These are phyloP conservation scores for Russula earlei DNA, from an alignment of 768 basidiomycete genomes.

Conservation along the genomic window DNA sequence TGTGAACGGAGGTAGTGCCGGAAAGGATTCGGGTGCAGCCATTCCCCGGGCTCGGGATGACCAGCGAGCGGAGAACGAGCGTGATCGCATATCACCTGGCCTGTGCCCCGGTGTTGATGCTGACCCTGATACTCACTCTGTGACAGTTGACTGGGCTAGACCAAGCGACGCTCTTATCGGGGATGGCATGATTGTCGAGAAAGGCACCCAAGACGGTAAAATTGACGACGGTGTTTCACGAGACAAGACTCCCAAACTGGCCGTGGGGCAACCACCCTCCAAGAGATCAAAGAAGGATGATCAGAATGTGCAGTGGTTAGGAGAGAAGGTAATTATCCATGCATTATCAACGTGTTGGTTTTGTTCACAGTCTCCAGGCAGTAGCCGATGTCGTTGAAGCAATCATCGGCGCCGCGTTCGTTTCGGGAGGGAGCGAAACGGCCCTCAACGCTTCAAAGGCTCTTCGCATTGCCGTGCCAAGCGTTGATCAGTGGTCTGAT, in stretches of 20 bases:
- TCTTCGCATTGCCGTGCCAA: constrained; percentile 54
- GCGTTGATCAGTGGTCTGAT: constrained; percentile 63
- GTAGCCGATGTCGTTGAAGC: constrained; percentile 82
- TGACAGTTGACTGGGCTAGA: not conserved
- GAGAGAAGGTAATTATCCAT: constrained; percentile 57
- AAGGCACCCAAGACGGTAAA: not conserved
- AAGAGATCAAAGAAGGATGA: constrained; percentile 26
- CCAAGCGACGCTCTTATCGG: not conserved
- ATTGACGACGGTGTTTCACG: not conserved
- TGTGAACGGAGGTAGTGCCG: not conserved
- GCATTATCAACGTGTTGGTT: not conserved
- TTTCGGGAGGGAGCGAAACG: constrained; percentile 58
- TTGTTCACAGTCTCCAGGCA: constrained; percentile 35
- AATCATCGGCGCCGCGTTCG: constrained; percentile 73
- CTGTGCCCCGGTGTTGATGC: not conserved
- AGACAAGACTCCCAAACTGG: not conserved
- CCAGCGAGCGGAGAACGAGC: not conserved
- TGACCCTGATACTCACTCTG: not conserved
- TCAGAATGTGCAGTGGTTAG: constrained; percentile 45
- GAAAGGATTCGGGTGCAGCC: not conserved
- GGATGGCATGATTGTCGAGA: not conserved
- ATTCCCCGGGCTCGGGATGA: not conserved
- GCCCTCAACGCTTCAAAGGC: constrained; percentile 58
- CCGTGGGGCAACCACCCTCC: not conserved
- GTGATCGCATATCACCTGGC: not conserved